Evolutionary conservation across 1,284 basidiomycete genomes (phyloP), one percentile per base, ranked within the genome.

Genomic region (Athelia sp.): DNA sequence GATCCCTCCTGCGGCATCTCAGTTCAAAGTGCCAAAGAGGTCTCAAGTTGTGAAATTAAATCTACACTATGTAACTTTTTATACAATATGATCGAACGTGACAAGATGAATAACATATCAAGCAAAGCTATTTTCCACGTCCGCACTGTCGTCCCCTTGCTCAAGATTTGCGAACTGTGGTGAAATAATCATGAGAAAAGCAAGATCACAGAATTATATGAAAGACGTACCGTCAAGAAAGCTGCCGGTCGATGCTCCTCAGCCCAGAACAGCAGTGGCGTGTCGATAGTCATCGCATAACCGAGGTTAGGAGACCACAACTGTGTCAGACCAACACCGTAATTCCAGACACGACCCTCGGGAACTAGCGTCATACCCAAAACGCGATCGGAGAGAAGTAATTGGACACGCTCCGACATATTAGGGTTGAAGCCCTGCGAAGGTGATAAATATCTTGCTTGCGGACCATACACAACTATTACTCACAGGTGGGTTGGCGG

Each of bases 371-470:
- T 94, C 86, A 93, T 92, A 31, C 90, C 92, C 14, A 95, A 75
- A 55, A 97, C 86, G 54, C 93, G 88, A 67, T 99, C 97, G 19
- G 93, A 97, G 18, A 99, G 75, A 53, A 99, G 74, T 36, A 99
- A 75, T 68, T 99, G 97, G 22, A 97, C 94, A 29, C 93, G 84
- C 66, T 97, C 95, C 2, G 94, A 95, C 96, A 98, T 98, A 57
- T 90, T 93, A 22, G 94, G 89, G 66, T 96, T 98, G 76, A 96
- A 99, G 40, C 94, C 93, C 69, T 82, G 58, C n/a, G 24, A 50
- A 23, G 48, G 10, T 47, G 24, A 29, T 52, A 59, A 46, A 49
- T 26, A 32, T 22, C 43, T 46, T n/a, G 26, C 13, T 44, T 24
- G 18, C n/a, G 24, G 35, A 26, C 19, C 36, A 26, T 52, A 23